Evolutionary conservation across 331 rosid genomes (phyloP).

Genomic region (Telfairia occidentalis): DNA sequence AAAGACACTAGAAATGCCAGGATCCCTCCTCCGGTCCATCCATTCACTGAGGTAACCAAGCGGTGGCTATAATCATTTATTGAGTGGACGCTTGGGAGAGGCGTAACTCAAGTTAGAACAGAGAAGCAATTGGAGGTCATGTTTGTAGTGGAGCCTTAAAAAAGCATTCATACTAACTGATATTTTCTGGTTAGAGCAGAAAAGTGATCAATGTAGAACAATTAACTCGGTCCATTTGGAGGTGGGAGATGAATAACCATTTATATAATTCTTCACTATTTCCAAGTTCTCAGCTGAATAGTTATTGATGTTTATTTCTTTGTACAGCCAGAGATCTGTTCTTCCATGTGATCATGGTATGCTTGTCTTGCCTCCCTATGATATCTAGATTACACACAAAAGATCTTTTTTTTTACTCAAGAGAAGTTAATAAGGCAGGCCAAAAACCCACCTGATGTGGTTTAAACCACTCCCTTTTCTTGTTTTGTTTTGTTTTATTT

Average conservation of each 20-base stretch:
- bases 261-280: background rate
- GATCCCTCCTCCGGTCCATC: constrained; percentile 58
- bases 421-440: no score
- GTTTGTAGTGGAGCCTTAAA: background rate
- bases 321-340: background rate
- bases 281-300: background rate
- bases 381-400: no score
- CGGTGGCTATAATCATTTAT: constrained; percentile 34
- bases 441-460: no score
- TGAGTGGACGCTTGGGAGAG: background rate
- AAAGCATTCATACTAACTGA: background rate
- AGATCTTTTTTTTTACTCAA: no score
- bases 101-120: background rate
- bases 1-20: constrained; percentile 50
- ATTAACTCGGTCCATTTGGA: background rate
- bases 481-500: no score
- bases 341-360: background rate
- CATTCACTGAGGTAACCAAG: constrained; percentile 30
- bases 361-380: background rate
- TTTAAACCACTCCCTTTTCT: no score
- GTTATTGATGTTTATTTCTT: background rate
- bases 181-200: background rate
- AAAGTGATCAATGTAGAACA: background rate
- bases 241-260: background rate
- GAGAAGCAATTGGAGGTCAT: background rate